Evolutionary conservation across 208 protist species (phyloP).

Genomic region (Wallacemonas sp.): DNA sequence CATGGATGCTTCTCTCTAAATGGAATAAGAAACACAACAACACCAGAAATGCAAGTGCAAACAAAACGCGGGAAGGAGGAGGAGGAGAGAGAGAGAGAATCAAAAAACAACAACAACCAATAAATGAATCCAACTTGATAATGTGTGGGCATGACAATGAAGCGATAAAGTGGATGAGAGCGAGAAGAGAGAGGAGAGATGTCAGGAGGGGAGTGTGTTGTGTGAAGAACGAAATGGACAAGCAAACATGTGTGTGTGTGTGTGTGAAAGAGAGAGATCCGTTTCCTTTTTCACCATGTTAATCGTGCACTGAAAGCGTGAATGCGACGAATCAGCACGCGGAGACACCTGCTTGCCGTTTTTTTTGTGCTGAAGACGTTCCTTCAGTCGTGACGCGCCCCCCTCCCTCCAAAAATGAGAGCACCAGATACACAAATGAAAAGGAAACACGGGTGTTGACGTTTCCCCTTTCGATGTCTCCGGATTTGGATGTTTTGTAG

Average conservation of each 20-base stretch:
- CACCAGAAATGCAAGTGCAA: background rate
- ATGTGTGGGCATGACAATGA: no score
- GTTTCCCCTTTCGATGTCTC: background rate
- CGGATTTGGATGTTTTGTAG: no score
- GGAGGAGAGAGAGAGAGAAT: background rate
- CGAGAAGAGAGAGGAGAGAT: no score
- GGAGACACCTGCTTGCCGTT: background rate
- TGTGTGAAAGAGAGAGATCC: no score
- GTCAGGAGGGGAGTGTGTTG: no score
- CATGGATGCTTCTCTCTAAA: conserved; percentile 19
- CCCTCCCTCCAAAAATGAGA: background rate
- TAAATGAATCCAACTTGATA: conserved; percentile 6
- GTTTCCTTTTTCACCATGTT: no score
- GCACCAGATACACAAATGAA: conserved; percentile 1
- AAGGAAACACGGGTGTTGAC: background rate
- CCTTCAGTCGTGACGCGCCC: no score
- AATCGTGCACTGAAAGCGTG: no score
- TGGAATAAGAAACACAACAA: conserved; percentile 13
- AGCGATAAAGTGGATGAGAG: no score
- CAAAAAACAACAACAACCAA: background rate
- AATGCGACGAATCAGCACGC: no score
- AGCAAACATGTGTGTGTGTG: no score
- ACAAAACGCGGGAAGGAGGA: conserved; percentile 8
- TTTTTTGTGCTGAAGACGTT: background rate
- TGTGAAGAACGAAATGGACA: no score